Evolutionary conservation across 2,329 filamentous ascomycete species (phyloP), one percentile per base, ranked within the genome.

Genomic region (Escovopsis weberi): DNA sequence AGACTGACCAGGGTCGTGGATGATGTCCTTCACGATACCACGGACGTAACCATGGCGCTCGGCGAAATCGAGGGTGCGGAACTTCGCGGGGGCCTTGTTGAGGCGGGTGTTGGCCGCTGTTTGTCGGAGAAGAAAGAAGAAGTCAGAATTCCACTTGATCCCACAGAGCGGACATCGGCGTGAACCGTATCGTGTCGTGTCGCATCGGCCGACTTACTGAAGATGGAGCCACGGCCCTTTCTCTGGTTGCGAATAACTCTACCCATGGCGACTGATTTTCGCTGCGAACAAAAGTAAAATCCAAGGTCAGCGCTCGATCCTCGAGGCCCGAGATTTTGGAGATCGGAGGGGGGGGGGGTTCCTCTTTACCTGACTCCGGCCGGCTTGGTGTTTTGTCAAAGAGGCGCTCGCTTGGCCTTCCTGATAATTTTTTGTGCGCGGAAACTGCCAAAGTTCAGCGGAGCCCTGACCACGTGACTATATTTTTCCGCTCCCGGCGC

Each of bases 31-130:
- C 66, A 98, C 88, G 54, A 96, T 79, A 72, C 91, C 91, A 59
- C 91, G 85, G 64, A 94, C 74, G 76, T 98, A 98, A 61, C 91
- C 91, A 79, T 96, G 89, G 66, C 85, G 80, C 76, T 95, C 88
- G 67, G 87, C 80, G 69, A 78, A 98, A 69, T 98, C 91, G 78
- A 95, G 85, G 59, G 78, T 85, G 70, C 91, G 78, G 82, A 98
- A 96, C 74, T 94, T 84, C 64, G 89, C 68, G 47, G 63, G 64
- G 46, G 63, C 64, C 80, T 96, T 95, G 76, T 91, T 89, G 64
- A 96, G 80, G 70, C 84, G 82, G 70, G 83, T 87, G 72, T 84
- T 77, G 68, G 82, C 79, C 70, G 78, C 79, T 83, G 61, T 54
- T 45, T 48, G 49, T 23, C 23, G 23, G 23, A 23, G 23, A 23